Percentiles rank a stretch among this genome's conserved stretches.
Evolutionary conservation across 1,139 yeast species (phyloP).

Genomic region (Saccharomyces hybrid): DNA sequence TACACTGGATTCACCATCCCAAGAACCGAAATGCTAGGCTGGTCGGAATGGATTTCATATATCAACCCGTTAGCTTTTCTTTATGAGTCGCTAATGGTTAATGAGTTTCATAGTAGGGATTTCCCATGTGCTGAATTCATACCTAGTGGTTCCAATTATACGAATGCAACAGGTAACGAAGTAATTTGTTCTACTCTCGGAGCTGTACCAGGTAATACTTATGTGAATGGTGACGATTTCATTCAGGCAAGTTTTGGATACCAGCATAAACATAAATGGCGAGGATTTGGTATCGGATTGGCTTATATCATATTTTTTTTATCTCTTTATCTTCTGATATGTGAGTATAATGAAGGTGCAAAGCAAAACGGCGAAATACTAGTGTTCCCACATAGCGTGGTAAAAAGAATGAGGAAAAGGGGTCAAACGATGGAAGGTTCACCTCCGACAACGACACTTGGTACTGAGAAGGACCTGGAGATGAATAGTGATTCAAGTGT

Average conservation of each 20-base stretch:
- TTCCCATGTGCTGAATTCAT: slow-evolving; percentile 36
- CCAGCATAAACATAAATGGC: slow-evolving; percentile 52
- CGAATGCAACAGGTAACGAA: slow-evolving; percentile 31
- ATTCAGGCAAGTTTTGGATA: slow-evolving; percentile 36
- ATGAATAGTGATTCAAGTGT: slow-evolving; percentile 9
- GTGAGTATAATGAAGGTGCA: slow-evolving; percentile 54
- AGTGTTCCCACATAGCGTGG: slow-evolving; percentile 44
- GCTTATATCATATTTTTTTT: slow-evolving; percentile 52
- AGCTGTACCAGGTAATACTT: slow-evolving; percentile 31
- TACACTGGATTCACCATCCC: slow-evolving; percentile 62
- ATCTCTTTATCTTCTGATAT: slow-evolving; percentile 43
- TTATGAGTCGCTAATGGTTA: slow-evolving; percentile 52
- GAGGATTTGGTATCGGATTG: slow-evolving; percentile 58
- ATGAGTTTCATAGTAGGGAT: slow-evolving; percentile 45
- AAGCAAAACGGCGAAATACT: slow-evolving; percentile 68
- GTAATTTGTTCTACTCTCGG: slow-evolving; percentile 41
- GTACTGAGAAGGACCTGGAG: slow-evolving; percentile 16
- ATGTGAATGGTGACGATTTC: slow-evolving; percentile 37
- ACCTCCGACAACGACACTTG: slow-evolving; percentile 5
- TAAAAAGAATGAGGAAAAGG: slow-evolving; percentile 30
- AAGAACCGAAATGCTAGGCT: slow-evolving; percentile 49
- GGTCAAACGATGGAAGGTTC: slow-evolving; percentile 10
- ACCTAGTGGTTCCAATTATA: slow-evolving; percentile 34
- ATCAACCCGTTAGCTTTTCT: slow-evolving; percentile 54
- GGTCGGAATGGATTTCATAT: slow-evolving; percentile 64